Conservation (phyloP, 371 early-diverging fungal species). For the Haplosporangium sp. region DNA sequence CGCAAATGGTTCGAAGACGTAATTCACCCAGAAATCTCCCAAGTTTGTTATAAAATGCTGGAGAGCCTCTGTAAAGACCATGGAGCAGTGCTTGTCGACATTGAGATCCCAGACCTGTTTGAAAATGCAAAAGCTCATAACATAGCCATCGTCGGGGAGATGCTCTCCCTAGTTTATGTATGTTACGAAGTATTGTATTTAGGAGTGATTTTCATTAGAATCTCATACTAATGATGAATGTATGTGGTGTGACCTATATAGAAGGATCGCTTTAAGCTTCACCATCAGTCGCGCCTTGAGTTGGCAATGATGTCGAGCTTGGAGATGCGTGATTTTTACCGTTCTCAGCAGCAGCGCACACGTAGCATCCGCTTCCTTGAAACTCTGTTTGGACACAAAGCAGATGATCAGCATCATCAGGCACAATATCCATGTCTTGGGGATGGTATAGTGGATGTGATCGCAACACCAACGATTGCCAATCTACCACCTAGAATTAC, state of each 20-base stretch:
- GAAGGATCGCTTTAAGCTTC: constrained; percentile 40
- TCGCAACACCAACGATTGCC: constrained; percentile 71
- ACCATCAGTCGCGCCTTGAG: constrained; percentile 44
- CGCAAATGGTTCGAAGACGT: constrained; percentile 65
- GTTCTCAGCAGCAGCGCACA: constrained; percentile 71
- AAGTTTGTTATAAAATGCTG: constrained; percentile 59
- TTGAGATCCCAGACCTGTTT: constrained; percentile 76
- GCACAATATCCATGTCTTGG: constrained; percentile 37
- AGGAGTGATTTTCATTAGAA: neutral
- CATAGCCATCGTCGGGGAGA: constrained; percentile 75
- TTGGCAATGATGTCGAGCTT: constrained; percentile 31
- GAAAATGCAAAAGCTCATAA: constrained; percentile 68
- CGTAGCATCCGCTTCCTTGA: constrained; percentile 66
- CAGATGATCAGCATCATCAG: constrained; percentile 27
- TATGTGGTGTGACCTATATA: neutral
- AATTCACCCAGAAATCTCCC: constrained; percentile 60
- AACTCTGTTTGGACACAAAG: constrained; percentile 59
- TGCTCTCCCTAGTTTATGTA: constrained; percentile 58
- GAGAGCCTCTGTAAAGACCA: constrained; percentile 54
- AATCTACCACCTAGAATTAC: constrained; percentile 70
- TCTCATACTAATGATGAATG: neutral
- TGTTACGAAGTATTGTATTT: neutral
- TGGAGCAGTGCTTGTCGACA: constrained; percentile 73
- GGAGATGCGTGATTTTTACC: constrained; percentile 60
- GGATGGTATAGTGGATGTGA: constrained; percentile 57